phyloP scores from a whole-genome alignment of 352 stramenopile species.

The Pythium dissimile region DNA sequence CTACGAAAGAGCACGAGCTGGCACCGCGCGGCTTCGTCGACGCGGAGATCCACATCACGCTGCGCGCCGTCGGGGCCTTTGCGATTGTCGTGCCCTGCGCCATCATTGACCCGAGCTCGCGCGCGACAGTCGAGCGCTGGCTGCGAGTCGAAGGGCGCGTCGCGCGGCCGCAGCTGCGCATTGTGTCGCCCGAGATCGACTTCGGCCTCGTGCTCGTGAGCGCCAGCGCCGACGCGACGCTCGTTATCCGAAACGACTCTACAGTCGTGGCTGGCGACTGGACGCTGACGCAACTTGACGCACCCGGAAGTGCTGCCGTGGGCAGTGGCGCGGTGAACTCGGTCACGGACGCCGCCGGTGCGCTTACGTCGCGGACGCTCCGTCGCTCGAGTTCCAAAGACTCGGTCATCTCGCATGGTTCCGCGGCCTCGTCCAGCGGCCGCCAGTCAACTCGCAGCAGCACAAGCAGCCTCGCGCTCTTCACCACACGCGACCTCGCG shows the following conservation, averaged over 20 bases:
- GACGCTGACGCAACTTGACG: conserved; percentile 47
- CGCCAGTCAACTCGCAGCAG: conserved; percentile 29
- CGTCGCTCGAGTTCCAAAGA: conserved; percentile 42
- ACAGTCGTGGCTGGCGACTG: conserved; percentile 31
- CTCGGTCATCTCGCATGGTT: conserved; percentile 47
- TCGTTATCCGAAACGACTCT: conserved; percentile 33
- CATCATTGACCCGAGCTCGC: conserved; percentile 14
- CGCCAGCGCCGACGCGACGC: conserved; percentile 32
- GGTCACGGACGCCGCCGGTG: not conserved
- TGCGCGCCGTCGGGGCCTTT: conserved; percentile 34
- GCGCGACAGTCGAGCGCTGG: conserved; percentile 38
- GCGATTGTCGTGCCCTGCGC: conserved; percentile 39
- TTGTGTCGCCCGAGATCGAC: conserved; percentile 54
- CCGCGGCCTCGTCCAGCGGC: conserved; percentile 31
- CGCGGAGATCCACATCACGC: conserved; percentile 38
- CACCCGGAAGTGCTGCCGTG: not conserved
- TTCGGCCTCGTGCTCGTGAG: conserved; percentile 73
- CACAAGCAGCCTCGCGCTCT: conserved; percentile 22
- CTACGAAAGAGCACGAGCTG: not conserved
- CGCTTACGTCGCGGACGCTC: not conserved
- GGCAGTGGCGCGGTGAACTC: not conserved
- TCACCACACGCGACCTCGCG: conserved; percentile 39
- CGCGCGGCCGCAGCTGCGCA: conserved; percentile 33
- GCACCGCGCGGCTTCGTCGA: conserved; percentile 14
- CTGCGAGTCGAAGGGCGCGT: conserved; percentile 52